Conservation (phyloP, 768 basidiomycete species). For the Leccinum subtestaceum region DNA sequence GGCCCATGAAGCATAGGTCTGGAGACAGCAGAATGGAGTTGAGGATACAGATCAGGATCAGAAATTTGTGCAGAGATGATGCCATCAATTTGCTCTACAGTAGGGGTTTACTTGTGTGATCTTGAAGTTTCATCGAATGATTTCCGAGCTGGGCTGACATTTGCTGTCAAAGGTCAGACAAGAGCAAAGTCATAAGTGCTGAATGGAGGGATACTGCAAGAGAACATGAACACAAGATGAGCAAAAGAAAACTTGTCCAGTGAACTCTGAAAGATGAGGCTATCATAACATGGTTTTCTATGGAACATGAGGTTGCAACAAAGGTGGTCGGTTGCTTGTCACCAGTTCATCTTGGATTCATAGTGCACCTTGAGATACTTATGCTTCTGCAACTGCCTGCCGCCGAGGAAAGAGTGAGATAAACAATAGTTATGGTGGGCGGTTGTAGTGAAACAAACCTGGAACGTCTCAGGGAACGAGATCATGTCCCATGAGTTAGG, state of each 20-base stretch:
- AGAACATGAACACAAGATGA: not conserved
- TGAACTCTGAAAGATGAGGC: not conserved
- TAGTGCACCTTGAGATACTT: not conserved
- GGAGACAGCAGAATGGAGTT: constrained; percentile 22
- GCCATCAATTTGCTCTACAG: not conserved
- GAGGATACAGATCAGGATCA: not conserved
- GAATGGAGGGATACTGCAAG: not conserved
- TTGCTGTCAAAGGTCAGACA: not conserved
- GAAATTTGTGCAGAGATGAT: constrained; percentile 3
- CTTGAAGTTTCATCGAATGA: not conserved
- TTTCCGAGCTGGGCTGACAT: not conserved
- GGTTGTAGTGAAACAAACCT: not conserved
- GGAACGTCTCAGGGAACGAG: not conserved
- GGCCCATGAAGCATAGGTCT: not conserved
- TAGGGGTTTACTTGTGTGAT: no score
- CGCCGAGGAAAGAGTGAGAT: not conserved
- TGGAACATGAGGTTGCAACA: not conserved
- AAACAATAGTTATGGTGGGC: not conserved
- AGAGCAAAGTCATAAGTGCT: not conserved
- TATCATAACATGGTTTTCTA: not conserved
- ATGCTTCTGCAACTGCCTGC: not conserved
- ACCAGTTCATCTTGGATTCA: no score
- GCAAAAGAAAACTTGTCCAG: not conserved
- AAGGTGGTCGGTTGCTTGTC: no score
- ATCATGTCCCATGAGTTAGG: not conserved